Evolutionary conservation across 345 rosid species (phyloP).

Genomic region (Arabidopsis thaliana): DNA sequence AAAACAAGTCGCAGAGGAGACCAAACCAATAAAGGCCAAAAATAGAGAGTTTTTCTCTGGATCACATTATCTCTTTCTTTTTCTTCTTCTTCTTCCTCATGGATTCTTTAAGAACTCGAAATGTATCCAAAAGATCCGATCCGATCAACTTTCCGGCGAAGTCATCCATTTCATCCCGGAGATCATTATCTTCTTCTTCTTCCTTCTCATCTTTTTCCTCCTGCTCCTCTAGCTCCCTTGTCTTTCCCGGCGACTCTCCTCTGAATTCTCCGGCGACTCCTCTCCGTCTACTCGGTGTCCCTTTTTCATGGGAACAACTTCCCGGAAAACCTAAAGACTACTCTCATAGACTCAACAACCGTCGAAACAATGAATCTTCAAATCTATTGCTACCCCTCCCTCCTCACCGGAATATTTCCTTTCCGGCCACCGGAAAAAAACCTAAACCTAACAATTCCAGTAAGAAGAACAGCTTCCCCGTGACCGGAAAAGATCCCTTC

Average conservation of each 20-base stretch:
- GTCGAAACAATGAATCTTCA: conserved; percentile 44
- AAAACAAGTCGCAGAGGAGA: conserved; percentile 2
- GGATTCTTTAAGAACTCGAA: conserved; percentile 41
- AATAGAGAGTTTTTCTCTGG: conserved; percentile 8
- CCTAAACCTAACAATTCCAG: conserved; percentile 2
- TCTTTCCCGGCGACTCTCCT: conserved; percentile 56
- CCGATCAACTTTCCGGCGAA: conserved; percentile 23
- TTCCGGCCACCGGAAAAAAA: conserved; percentile 46
- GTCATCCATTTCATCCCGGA: conserved; percentile 29
- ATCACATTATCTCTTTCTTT: conserved; percentile 27
- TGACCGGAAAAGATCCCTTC: conserved; percentile 71
- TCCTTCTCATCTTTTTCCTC: conserved; percentile 43
- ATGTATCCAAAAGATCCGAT: conserved; percentile 28
- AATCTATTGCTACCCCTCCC: conserved; percentile 74
- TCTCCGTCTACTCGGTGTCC: conserved; percentile 67
- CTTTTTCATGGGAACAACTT: conserved; percentile 90
- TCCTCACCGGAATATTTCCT: conserved; percentile 45
- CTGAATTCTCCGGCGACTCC: conserved; percentile 63
- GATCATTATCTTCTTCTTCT: conserved; percentile 45
- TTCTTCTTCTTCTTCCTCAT: conserved; percentile 6
- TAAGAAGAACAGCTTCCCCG: conserved; percentile 22
- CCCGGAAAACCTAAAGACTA: conserved; percentile 88
- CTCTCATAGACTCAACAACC: conserved; percentile 43
- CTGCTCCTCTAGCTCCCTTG: conserved; percentile 41
- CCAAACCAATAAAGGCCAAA: conserved; percentile 25